Evolutionary conservation across 176 grass and related monocot species (phyloP).

Genomic region (Hsuehochloa calcarea): DNA sequence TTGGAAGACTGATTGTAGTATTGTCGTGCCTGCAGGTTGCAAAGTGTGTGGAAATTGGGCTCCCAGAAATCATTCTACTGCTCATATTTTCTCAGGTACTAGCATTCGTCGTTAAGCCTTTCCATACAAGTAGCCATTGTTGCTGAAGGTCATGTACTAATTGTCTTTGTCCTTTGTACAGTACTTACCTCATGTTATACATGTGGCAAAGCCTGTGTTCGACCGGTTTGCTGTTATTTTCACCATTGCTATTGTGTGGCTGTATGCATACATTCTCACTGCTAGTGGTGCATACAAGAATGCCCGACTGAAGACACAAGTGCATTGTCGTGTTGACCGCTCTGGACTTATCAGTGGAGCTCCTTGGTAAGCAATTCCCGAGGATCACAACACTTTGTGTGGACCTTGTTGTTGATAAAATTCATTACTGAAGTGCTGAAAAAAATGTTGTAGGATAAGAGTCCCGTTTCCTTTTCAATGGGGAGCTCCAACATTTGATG

Average conservation of each 20-base stretch:
- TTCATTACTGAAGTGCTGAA: neutral
- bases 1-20: neutral
- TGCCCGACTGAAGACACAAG: slow-evolving; percentile 63
- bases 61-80: slow-evolving; percentile 76
- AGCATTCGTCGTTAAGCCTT: neutral
- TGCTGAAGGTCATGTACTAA: slow-evolving; percentile 17
- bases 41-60: slow-evolving; percentile 88
- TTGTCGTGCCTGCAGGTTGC: slow-evolving; percentile 52
- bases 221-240: slow-evolving; percentile 86
- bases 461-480: slow-evolving; percentile 93
- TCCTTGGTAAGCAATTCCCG: slow-evolving; percentile 57
- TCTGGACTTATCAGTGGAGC: slow-evolving; percentile 78
- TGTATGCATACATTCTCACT: slow-evolving; percentile 85
- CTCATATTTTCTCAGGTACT: slow-evolving; percentile 79
- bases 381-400: neutral
- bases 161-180: slow-evolving; percentile 22
- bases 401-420: neutral
- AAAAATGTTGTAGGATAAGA: slow-evolving; percentile 50
- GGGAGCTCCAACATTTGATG: slow-evolving; percentile 94
- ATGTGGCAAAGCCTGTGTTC: slow-evolving; percentile 52
- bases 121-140: neutral
- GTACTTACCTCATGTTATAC: slow-evolving; percentile 74
- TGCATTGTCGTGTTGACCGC: slow-evolving; percentile 85
- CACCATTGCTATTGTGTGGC: slow-evolving; percentile 76
- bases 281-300: slow-evolving; percentile 78